Evolutionary conservation across 306 rosid species (phyloP), one percentile per base, ranked within the genome.

Genomic region (Pyrus betulifolia): DNA sequence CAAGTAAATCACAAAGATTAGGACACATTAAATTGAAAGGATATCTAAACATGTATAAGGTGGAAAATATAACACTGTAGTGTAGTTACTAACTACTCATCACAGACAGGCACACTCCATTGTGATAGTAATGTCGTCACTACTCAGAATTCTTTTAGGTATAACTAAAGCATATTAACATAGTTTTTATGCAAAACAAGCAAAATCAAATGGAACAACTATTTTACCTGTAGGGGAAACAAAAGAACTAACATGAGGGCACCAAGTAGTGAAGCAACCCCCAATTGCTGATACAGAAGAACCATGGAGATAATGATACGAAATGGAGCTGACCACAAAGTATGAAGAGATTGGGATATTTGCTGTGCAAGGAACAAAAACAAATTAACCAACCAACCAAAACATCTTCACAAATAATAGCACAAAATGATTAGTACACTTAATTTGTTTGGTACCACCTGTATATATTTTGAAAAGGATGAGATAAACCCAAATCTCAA

Each of bases 321-420:
- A 67, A 86, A 86, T 2, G 89, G 89, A 64, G 89, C 86, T 60
- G 89, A 86, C 89, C 89, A 86, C 61, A 86, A 27, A 54, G 86
- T 77, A 72, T 86, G 89, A 80, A 86, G 86, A 65, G 89, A 86
- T 62, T 86, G 89, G 70, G 77, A 70, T 80, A 77, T 55, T 80
- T 80, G 81, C 89, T 86, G 85, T 59, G 67, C 63, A 82, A 42
- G 40, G 46, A 77, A 75, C 11, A 79, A 74, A 19, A 67, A 44
- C 11, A 35, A 57, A 55, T 76, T 25, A 76, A 67, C 30, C 65
- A 49, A 14, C 30, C 65, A 49, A 14, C 33, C 17, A 9, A 33
- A n/a, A 6, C 22, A 76, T 4, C 44, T 31, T 17, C 11, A 8
- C 74, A 49, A 54, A 30, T 49, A 51, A 27, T 45, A 59, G 28